These are phyloP conservation scores for Chytriomyces hyalinus DNA, from an alignment of 192 early-diverging fungal genomes.

Conservation along the genomic window DNA sequence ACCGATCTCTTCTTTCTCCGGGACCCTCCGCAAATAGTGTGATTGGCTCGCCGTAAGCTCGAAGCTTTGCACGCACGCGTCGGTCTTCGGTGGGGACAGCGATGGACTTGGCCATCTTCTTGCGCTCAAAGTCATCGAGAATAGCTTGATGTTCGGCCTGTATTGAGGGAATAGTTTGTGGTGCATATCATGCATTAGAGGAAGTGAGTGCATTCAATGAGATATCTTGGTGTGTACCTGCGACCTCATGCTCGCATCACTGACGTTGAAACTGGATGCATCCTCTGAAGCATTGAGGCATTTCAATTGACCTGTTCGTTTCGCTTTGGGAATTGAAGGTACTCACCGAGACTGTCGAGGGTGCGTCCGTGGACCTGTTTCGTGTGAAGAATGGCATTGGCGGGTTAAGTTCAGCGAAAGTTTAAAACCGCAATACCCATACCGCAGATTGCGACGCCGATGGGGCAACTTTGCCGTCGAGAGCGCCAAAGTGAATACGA, in stretches of 20 bases:
- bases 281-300: neutral
- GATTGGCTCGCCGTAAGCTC: constrained; percentile 82
- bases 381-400: neutral
- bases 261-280: no score
- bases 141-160: constrained; percentile 53
- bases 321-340: neutral
- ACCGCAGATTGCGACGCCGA: neutral
- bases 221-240: neutral
- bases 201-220: neutral
- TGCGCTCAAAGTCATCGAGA: constrained; percentile 60
- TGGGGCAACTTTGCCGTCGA: neutral
- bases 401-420: neutral
- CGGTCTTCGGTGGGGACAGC: constrained; percentile 92
- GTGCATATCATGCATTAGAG: neutral
- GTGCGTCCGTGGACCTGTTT: neutral
- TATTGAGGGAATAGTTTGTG: neutral
- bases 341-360: neutral
- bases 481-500: constrained; percentile 19
- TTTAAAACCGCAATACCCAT: neutral
- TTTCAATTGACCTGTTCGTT: neutral
- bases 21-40: constrained; percentile 95
- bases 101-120: constrained; percentile 73
- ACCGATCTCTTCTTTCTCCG: constrained; percentile 82
- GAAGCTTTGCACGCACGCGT: constrained; percentile 72
- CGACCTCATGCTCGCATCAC: no score